Evolutionary conservation across 257 asterid genomes (phyloP).

Genomic region (Solanum microdontum): DNA sequence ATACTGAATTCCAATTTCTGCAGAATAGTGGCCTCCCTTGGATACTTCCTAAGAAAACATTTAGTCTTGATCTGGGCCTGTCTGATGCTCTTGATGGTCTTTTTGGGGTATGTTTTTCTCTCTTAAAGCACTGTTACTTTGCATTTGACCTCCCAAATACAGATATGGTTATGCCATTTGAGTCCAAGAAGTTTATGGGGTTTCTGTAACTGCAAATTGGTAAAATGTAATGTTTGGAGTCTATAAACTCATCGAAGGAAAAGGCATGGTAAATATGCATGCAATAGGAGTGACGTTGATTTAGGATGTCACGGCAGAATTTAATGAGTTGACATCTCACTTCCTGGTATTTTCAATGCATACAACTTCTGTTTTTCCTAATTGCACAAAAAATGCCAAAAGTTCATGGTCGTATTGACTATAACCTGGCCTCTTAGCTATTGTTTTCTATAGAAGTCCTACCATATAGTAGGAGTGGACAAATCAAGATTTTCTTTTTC

Average conservation of each 20-base stretch:
- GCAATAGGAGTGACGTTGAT: background rate
- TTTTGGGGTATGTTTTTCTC: constrained; percentile 15
- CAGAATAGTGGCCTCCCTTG: constrained; percentile 97
- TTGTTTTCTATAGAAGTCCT: background rate
- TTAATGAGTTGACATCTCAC: background rate
- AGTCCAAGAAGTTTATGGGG: background rate
- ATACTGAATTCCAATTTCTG: constrained; percentile 11
- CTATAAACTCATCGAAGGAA: background rate
- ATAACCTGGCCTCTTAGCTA: background rate
- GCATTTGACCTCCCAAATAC: background rate
- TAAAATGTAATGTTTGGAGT: background rate
- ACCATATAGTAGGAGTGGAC: background rate
- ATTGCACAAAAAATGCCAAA: background rate
- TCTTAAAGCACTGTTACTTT: background rate
- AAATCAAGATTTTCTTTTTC: background rate
- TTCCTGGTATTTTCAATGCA: background rate
- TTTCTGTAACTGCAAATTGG: background rate
- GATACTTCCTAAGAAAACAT: constrained; percentile 52
- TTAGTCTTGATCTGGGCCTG: constrained; percentile 28
- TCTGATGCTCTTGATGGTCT: constrained; percentile 27
- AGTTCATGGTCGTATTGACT: background rate
- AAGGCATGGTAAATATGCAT: background rate
- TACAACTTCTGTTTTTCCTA: background rate
- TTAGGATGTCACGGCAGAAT: background rate
- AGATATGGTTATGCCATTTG: background rate